Conservation (phyloP, 306 rosid genomes). For the Neltuma alba region DNA sequence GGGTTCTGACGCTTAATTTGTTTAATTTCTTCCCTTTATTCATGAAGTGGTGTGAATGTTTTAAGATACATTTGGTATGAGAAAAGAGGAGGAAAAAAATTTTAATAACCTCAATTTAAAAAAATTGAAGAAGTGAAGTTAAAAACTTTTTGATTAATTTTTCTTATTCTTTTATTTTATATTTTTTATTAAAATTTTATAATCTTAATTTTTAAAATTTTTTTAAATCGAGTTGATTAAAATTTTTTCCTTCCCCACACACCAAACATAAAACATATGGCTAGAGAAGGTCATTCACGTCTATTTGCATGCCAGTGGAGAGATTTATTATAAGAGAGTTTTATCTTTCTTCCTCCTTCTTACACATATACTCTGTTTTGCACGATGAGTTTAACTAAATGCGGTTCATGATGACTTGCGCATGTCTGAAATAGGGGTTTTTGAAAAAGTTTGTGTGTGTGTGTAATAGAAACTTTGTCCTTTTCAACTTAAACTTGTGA, state of each 20-base stretch:
- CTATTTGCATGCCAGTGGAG: background rate
- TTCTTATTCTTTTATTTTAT: too few relatives aligned
- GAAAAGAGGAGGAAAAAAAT: too few relatives aligned
- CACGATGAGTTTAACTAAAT: background rate
- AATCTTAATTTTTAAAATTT: too few relatives aligned
- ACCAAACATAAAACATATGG: too few relatives aligned
- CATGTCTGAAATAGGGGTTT: background rate
- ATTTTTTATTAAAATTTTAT: too few relatives aligned
- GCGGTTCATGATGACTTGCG: background rate
- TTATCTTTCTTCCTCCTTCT: background rate
- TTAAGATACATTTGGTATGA: too few relatives aligned
- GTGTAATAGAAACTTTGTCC: background rate
- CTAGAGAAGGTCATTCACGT: background rate
- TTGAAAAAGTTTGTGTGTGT: background rate
- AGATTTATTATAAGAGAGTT: background rate
- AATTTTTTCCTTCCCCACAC: too few relatives aligned
- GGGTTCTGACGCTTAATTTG: background rate
- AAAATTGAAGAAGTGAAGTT: too few relatives aligned
- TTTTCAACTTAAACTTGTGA: background rate
- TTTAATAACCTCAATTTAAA: too few relatives aligned
- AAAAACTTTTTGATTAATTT: too few relatives aligned
- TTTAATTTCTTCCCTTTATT: background rate
- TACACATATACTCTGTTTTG: background rate
- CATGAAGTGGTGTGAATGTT: background rate
- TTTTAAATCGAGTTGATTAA: too few relatives aligned